These are phyloP conservation scores for Jamesozyma spencerorum DNA, from an alignment of 805 yeast genomes.

Conservation along the genomic window DNA sequence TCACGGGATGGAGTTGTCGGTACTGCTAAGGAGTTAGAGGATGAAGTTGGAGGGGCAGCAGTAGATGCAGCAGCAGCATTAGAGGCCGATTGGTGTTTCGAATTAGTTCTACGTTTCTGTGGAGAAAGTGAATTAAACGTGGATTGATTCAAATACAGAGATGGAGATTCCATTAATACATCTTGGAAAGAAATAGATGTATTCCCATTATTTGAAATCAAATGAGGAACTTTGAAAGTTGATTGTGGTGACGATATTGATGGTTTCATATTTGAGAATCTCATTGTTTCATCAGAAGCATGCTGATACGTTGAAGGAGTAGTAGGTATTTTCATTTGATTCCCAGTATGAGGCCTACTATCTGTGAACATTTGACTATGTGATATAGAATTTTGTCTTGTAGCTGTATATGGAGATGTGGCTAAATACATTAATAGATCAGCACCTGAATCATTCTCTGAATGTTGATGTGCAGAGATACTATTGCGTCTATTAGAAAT, in stretches of 20 bases:
- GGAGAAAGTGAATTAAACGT: conserved; percentile 10
- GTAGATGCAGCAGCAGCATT: too few species aligned
- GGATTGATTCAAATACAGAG: conserved; percentile 10
- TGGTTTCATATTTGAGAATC: conserved; percentile 25
- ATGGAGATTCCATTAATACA: conserved; percentile 23
- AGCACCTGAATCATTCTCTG: conserved; percentile 26
- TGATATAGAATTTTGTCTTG: not conserved
- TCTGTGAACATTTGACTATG: not conserved
- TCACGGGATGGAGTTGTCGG: conserved; percentile 28
- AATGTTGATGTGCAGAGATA: not conserved
- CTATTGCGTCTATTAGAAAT: conserved; percentile 2
- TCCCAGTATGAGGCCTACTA: not conserved
- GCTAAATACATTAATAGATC: conserved; percentile 31
- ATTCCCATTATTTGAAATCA: conserved; percentile 3
- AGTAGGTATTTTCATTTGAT: conserved; percentile 13
- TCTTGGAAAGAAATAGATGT: conserved; percentile 10
- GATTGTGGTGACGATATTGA: conserved; percentile 26
- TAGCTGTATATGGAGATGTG: conserved; percentile 25
- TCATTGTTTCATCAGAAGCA: conserved; percentile 16
- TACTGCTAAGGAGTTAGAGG: not conserved
- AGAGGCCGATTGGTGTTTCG: too few species aligned
- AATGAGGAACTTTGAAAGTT: conserved; percentile 22
- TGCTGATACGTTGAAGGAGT: conserved; percentile 18
- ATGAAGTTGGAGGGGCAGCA: too few species aligned
- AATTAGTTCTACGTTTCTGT: conserved; percentile 8